Percentiles rank a stretch among this genome's conserved stretches.
phyloP scores from a whole-genome alignment of 257 asterid genomes.

The Anisodus tanguticus region DNA sequence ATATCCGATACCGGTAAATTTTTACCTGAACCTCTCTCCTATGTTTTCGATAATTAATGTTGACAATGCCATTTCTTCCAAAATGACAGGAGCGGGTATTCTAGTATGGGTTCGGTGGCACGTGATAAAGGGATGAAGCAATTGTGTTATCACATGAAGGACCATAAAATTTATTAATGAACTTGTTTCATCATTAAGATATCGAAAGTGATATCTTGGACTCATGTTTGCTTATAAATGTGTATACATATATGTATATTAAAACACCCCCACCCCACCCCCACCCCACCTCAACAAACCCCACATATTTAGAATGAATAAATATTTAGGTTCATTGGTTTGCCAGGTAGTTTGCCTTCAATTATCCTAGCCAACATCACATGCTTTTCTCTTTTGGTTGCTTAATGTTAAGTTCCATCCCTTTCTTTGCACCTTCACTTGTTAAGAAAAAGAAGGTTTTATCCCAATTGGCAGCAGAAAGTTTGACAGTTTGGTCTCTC shows the following conservation, averaged over 20 bases:
- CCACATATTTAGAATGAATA: conserved; percentile 22
- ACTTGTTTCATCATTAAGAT: background rate
- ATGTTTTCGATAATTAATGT: background rate
- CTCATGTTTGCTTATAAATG: background rate
- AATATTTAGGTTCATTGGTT: conserved; percentile 20
- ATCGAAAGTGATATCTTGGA: conserved; percentile 29
- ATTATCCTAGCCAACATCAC: conserved; percentile 24
- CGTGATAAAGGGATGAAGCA: conserved; percentile 24
- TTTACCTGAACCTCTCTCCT: background rate
- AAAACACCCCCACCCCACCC: background rate
- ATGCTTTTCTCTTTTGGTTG: conserved; percentile 28
- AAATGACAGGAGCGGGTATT: background rate
- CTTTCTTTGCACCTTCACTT: conserved; percentile 25
- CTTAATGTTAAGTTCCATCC: conserved; percentile 7
- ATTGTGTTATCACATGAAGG: conserved; percentile 20
- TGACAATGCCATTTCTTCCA: background rate
- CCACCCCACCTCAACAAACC: background rate
- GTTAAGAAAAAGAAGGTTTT: conserved; percentile 22
- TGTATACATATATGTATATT: background rate
- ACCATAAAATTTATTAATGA: background rate
- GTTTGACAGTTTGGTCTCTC: conserved; percentile 30
- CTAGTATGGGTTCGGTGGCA: background rate
- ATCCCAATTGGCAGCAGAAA: conserved; percentile 22
- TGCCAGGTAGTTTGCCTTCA: conserved; percentile 29
- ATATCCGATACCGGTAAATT: too few species aligned